Base-by-base conservation (phyloP, 1,284 basidiomycete genomes). In the Ceraceosorus guamensis region DNA sequence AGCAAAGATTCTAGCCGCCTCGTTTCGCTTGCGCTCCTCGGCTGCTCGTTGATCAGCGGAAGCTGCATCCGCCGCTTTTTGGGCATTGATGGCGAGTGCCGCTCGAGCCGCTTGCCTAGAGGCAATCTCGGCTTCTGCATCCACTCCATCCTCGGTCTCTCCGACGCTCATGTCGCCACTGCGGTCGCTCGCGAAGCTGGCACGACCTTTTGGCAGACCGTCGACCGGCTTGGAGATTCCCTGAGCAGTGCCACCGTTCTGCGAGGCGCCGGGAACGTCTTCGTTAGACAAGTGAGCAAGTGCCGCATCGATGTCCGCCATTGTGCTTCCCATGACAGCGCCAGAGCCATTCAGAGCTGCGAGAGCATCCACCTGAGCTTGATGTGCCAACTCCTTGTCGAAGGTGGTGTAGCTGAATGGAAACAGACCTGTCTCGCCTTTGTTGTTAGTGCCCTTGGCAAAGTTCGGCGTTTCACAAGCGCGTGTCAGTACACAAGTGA, bases 381-480 rank as follows among this genome's bases (percentile, higher is more conserved):
- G 60, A 34, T 62, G 60, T 24, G 67, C 71, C 8, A 66, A 62
- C 31, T 55, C 59, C 39, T 62, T 53, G 52, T 76, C 71, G 48
- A 62, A 53, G 32, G 73, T 73, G 2, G 91, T 96, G 77, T 97
- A 97, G 60, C 85, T 87, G 67, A 88, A 83, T 3, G 93, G 95
- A 73, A 98, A 98, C 7, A 98, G 81, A 7, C 93, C 93, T 32
- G 83, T 79, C 74, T 87, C 86, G 5, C 91, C 92, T 32, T 83
- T 80, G 13, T 83, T 76, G 77, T 93, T 95, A 45, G 86, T 86
- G 43, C 93, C 93, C 87, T 92, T 77, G 39, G 31, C 13, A n/a
- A 48, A 24, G 16, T 35, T 11, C 46, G 18, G 24, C 24, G 24
- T 24, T 1, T 24, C 24, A 24, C 3, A 24, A 3, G 24, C 24